A percentile compares a stretch with the other conserved stretches of the same genome.
Evolutionary conservation across 495 filamentous ascomycete species (phyloP).

Genomic region (Choiromyces venosus): DNA sequence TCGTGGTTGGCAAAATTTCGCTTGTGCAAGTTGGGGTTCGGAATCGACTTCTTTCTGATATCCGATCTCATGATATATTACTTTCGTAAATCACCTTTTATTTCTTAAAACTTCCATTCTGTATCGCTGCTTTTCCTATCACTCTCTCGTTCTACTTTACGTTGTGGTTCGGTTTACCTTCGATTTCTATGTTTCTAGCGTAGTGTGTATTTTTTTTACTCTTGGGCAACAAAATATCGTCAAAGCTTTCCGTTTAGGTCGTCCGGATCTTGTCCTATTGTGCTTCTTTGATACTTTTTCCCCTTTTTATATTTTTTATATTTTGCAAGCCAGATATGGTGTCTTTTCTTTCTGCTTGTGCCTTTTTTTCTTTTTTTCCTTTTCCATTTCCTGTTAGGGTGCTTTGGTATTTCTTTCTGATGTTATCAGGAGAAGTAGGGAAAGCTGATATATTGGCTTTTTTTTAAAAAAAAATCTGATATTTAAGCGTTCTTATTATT

Average conservation of each 20-base stretch:
- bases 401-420: neutral
- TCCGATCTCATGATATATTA: constrained; percentile 40
- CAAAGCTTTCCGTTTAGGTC: constrained; percentile 22
- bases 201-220: constrained; percentile 37
- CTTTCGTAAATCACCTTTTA: constrained; percentile 43
- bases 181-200: constrained; percentile 21
- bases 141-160: constrained; percentile 32
- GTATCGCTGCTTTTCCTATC: constrained; percentile 25
- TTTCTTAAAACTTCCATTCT: constrained; percentile 19
- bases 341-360: constrained; percentile 5
- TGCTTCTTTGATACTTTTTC: constrained; percentile 30
- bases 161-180: constrained; percentile 34
- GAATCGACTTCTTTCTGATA: constrained; percentile 33
- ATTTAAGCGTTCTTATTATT: constrained; percentile 3
- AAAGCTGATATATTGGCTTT: neutral
- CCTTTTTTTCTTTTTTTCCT: constrained; percentile 6
- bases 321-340: constrained; percentile 20
- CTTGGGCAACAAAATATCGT: constrained; percentile 38
- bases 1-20: constrained; percentile 26
- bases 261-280: constrained; percentile 23
- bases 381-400: constrained; percentile 3
- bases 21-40: constrained; percentile 37
- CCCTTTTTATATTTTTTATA: constrained; percentile 32
- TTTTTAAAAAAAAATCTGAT: neutral
- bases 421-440: neutral